Base-by-base conservation (phyloP, 345 rosid species). In the Acer negundo region DNA sequence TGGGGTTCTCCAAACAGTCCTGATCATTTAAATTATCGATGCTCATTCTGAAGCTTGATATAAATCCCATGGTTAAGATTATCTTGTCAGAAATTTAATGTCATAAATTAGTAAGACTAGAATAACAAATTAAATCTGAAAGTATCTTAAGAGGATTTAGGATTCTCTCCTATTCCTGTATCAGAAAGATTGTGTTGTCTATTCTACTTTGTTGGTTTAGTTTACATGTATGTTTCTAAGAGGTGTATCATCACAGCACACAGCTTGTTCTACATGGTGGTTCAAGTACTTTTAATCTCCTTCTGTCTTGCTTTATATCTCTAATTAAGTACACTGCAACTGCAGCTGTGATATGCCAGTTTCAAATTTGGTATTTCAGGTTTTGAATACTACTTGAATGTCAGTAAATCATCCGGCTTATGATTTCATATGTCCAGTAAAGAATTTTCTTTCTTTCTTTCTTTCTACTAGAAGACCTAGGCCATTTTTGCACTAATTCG, bases 401-500 rank as follows among this genome's bases (percentile, higher is more conserved):
- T 20, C 10, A 13, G 28, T 11, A 15, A 22, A 62, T 73, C 31
- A 61, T 40, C 46, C 8, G 6, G 28, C 12, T 38, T 35, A 38
- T 42, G 16, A 61, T 38, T 61, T 73, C 28, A 47, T 56, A 58
- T 40, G n/a, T 12, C 35, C n/a, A 40, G 15, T n/a, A n/a, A 61
- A 23, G 20, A 42, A 16, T 38, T 56, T 22, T 15, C 4, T 38
- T 35, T 61, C 42, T 11, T 40, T 1, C 7, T 61, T 72, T 12
- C 58, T 8, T n/a, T 67, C 51, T 40, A 7, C 63, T 72, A n/a
- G 65, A 63, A 46, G 62, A 20, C 77, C 61, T 26, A 31, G 62
- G 49, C 26, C 40, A 49, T 69, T 38, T 49, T 62, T 67, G 42
- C 44, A 22, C 28, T 66, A 67, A 56, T 20, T 58, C n/a, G 2